A percentile compares a stretch with the other conserved stretches of the same genome.
These are phyloP conservation scores for Mucor velutinosus DNA, from an alignment of 371 early-diverging fungal species.

Conservation along the genomic window DNA sequence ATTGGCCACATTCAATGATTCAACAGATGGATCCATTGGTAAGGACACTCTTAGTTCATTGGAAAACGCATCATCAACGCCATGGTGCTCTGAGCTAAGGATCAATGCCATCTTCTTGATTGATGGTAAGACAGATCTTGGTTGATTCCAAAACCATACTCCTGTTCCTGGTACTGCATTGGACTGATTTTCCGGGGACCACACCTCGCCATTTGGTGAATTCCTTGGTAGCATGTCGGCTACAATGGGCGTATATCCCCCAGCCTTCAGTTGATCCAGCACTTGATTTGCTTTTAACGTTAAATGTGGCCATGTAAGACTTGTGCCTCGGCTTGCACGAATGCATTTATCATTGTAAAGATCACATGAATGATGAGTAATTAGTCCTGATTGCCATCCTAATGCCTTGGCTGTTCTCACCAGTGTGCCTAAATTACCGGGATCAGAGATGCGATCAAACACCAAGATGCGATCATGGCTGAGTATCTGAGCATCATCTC, in stretches of 20 bases:
- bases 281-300: conserved; percentile 25
- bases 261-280: conserved; percentile 28
- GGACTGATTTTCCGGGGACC: conserved; percentile 31
- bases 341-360: conserved; percentile 57
- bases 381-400: conserved; percentile 54
- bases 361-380: conserved; percentile 55
- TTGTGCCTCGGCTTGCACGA: conserved; percentile 50
- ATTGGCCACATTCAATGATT: conserved; percentile 58
- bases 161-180: conserved; percentile 16
- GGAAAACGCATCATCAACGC: conserved; percentile 35
- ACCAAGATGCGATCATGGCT: conserved; percentile 41
- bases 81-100: conserved; percentile 57
- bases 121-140: neutral
- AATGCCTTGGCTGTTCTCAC: conserved; percentile 57
- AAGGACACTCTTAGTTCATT: conserved; percentile 55
- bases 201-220: conserved; percentile 14
- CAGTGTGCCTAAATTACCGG: conserved; percentile 57
- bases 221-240: conserved; percentile 54
- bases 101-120: conserved; percentile 49
- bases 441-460: conserved; percentile 57
- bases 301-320: conserved; percentile 47
- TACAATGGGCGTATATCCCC: conserved; percentile 51
- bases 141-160: conserved; percentile 47
- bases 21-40: conserved; percentile 53
- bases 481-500: neutral